A percentile compares a stretch with the other conserved stretches of the same genome.
These are phyloP conservation scores for Hsuehochloa calcarea DNA, from an alignment of 176 grass and related monocot genomes.

Conservation along the genomic window DNA sequence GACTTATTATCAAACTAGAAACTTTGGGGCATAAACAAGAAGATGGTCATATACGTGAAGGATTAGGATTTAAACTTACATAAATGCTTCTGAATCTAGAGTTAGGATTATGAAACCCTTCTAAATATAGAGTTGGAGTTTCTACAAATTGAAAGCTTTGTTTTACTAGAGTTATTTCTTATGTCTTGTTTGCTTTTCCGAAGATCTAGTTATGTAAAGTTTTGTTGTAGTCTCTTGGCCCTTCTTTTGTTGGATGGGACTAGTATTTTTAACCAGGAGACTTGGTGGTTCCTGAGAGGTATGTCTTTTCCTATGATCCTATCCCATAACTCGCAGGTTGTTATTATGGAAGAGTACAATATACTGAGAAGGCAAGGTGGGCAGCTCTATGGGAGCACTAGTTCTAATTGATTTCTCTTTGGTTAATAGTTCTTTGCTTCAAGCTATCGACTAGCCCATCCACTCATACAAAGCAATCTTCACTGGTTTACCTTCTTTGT, in stretches of 20 bases:
- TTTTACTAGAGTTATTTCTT: background rate
- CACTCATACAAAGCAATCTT: background rate
- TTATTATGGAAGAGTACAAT: background rate
- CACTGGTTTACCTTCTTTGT: background rate
- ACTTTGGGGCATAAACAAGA: background rate
- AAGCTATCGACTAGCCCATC: background rate
- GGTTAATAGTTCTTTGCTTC: background rate
- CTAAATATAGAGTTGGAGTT: background rate
- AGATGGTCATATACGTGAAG: background rate
- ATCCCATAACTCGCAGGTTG: conserved; percentile 29
- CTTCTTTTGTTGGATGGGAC: background rate
- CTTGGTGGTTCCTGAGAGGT: conserved; percentile 12
- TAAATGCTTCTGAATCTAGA: conserved; percentile 8
- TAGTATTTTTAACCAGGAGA: conserved; percentile 1
- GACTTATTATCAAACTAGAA: background rate
- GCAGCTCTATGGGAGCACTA: conserved; percentile 17
- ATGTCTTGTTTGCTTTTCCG: background rate
- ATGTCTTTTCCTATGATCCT: background rate
- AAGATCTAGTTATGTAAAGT: conserved; percentile 10
- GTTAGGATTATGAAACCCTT: background rate
- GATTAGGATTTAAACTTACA: background rate
- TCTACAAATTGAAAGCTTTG: background rate
- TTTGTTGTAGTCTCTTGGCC: background rate
- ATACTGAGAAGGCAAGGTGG: background rate
- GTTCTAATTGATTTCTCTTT: conserved; percentile 5